A percentile compares a stretch with the other conserved stretches of the same genome.
phyloP scores from a whole-genome alignment of 805 yeast genomes.

The Pachysolen tannophilus region DNA sequence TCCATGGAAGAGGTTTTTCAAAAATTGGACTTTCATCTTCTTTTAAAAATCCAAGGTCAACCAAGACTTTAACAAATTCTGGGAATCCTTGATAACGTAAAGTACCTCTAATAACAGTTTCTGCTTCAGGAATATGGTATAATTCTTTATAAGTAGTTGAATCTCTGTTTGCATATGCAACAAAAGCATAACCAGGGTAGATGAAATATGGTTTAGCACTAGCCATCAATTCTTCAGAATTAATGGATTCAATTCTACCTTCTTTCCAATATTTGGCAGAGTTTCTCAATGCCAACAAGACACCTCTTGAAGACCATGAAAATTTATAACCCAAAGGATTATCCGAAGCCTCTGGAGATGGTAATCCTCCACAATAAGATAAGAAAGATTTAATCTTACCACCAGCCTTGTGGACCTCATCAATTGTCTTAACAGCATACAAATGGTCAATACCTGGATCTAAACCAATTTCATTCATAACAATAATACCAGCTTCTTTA shows the following conservation, averaged over 20 bases:
- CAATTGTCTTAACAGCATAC: constrained; percentile 96
- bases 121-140: constrained; percentile 94
- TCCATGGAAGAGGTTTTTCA: constrained; percentile 64
- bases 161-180: constrained; percentile 97
- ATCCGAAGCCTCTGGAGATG: constrained; percentile 96
- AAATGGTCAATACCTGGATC: constrained; percentile 99
- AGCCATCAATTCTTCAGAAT: constrained; percentile 89
- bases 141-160: constrained; percentile 89
- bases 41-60: constrained; percentile 85
- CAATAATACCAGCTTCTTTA: constrained; percentile 91
- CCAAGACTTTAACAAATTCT: constrained; percentile 90
- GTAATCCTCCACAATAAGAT: constrained; percentile 98
- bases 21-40: constrained; percentile 64
- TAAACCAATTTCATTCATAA: constrained; percentile 97
- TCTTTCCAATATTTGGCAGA: constrained; percentile 83
- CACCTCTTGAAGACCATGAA: constrained; percentile 99
- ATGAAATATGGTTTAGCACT: constrained; percentile 92
- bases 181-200: constrained; percentile 92
- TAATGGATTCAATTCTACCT: constrained; percentile 72
- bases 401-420: constrained; percentile 84
- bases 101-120: constrained; percentile 94
- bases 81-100: constrained; percentile 98
- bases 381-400: constrained; percentile 93
- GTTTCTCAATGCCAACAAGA: constrained; percentile 89
- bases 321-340: constrained; percentile 98